These are phyloP conservation scores for Colletotrichum viniferum DNA, from an alignment of 2,329 filamentous ascomycete genomes.

Conservation along the genomic window DNA sequence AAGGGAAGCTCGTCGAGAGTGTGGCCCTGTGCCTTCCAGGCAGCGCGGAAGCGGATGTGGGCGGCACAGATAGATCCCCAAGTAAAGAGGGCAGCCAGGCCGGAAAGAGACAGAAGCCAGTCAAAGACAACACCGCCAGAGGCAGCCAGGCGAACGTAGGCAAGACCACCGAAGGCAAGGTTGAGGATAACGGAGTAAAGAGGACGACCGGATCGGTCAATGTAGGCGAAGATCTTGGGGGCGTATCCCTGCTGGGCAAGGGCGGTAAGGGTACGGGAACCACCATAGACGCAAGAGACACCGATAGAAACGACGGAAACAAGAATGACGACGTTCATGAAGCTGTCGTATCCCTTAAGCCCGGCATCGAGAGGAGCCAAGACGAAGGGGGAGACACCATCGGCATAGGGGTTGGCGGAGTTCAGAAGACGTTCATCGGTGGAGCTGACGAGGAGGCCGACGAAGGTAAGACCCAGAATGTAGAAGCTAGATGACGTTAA, in stretches of 20 bases:
- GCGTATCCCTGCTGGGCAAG: constrained; percentile 61
- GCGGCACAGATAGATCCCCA: constrained; percentile 70
- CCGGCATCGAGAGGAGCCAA: constrained; percentile 41
- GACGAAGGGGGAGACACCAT: constrained; percentile 27
- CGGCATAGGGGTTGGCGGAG: constrained; percentile 46
- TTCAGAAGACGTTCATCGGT: constrained; percentile 48
- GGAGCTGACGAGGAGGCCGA: constrained; percentile 49
- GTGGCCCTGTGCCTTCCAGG: constrained; percentile 63
- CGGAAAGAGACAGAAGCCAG: constrained; percentile 69
- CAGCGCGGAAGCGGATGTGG: constrained; percentile 70
- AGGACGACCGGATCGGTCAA: constrained; percentile 58
- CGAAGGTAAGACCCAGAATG: constrained; percentile 52
- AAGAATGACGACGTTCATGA: constrained; percentile 60
- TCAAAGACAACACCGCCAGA: constrained; percentile 59
- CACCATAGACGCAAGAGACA: constrained; percentile 59
- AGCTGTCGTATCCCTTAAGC: constrained; percentile 50
- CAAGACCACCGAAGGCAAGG: constrained; percentile 51
- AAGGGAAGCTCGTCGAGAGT: constrained; percentile 70
- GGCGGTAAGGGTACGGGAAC: constrained; percentile 60
- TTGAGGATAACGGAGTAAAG: constrained; percentile 49
- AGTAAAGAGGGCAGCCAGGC: constrained; percentile 66
- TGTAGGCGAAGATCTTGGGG: constrained; percentile 56
- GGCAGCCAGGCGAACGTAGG: constrained; percentile 49
- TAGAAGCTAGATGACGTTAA: constrained; percentile 40
- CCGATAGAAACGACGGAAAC: constrained; percentile 60